Base-by-base conservation (phyloP, 306 rosid genomes). In the Inga laurina region DNA sequence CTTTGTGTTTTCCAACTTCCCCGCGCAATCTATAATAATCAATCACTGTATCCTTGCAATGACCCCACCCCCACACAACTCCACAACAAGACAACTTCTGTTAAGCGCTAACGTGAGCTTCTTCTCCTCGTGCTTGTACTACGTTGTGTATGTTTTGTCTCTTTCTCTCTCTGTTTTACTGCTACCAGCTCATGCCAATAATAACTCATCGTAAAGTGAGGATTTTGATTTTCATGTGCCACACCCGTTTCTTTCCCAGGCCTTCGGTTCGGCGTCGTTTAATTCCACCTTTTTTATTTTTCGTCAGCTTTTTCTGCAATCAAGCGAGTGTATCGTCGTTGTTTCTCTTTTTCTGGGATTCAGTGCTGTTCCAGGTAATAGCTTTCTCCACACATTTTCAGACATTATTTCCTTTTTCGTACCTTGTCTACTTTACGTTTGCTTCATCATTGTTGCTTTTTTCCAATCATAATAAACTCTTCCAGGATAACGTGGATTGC, bases 401-500 rank as follows among this genome's bases (percentile, higher is more conserved):
- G 19, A 45, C 76, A 49, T 16, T 39, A 22, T 76, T 39, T 76
- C 52, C 34, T 68, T 67, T 67, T 51, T 1, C 27, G 19, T 51
- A 35, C 54, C 13, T 8, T 4, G 49, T 48, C 74, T 8, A 75
- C 79, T 82, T 59, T 66, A 46, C 27, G 46, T 56, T 74, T 78
- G 30, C 81, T 62, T 71, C 49, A 76, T 75, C 84, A 75, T 74
- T 72, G 41, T 77, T 64, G 34, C 62, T 44, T 10, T 73, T 32
- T 54, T 3, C 41, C 49, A 39, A n/a, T 15, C 27, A 57, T 57
- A 21, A 39, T 34, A 21, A 65, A 73, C 24, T 44, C 78, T 78
- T 65, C 41, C 48, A 76, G 76, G 69, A 73, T 85, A 85, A 85
- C 74, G 78, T 78, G 24, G 68, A 13, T 16, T 54, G 32, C 61